phyloP scores from a whole-genome alignment of 192 early-diverging fungal species.

The Coemansia sp. region DNA sequence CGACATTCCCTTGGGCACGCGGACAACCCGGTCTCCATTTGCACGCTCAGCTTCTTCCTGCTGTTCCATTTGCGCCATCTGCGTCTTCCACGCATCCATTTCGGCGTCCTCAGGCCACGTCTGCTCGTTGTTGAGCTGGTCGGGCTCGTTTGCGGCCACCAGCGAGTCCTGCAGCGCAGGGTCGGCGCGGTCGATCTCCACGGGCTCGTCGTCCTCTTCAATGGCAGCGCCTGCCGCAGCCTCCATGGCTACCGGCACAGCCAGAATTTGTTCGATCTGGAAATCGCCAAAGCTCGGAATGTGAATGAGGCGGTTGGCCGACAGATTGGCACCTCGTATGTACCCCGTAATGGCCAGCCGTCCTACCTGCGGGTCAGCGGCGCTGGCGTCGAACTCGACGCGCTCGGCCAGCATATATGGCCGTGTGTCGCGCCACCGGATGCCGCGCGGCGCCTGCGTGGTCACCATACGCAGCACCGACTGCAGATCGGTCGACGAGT shows the following conservation, averaged over 20 bases:
- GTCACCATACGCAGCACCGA: slow-evolving; percentile 75
- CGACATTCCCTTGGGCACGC: slow-evolving; percentile 94
- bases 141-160: slow-evolving; percentile 81
- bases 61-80: slow-evolving; percentile 48
- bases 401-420: slow-evolving; percentile 84
- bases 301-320: slow-evolving; percentile 89
- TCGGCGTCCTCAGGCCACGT: slow-evolving; percentile 99
- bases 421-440: slow-evolving; percentile 84
- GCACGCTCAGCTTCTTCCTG: slow-evolving; percentile 18
- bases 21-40: slow-evolving; percentile 49
- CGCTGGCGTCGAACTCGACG: slow-evolving; percentile 61
- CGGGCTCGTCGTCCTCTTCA: slow-evolving; percentile 32
- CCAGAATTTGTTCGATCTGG: slow-evolving; percentile 72
- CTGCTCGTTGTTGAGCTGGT: slow-evolving; percentile 90
- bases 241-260: slow-evolving; percentile 37
- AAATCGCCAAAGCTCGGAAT: slow-evolving; percentile 93
- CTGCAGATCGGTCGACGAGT: slow-evolving; percentile 60
- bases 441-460: slow-evolving; percentile 70
- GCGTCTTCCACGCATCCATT: slow-evolving; percentile 71
- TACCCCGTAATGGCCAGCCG: slow-evolving; percentile 79
- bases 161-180: slow-evolving; percentile 75
- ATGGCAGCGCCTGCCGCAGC: slow-evolving; percentile 29
- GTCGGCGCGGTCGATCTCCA: slow-evolving; percentile 68
- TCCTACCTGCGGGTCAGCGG: slow-evolving; percentile 45
- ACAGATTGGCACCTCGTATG: slow-evolving; percentile 78